Base-by-base conservation (phyloP, 1,284 basidiomycete species). In the Apiotrichum akiyoshidainum region DNA sequence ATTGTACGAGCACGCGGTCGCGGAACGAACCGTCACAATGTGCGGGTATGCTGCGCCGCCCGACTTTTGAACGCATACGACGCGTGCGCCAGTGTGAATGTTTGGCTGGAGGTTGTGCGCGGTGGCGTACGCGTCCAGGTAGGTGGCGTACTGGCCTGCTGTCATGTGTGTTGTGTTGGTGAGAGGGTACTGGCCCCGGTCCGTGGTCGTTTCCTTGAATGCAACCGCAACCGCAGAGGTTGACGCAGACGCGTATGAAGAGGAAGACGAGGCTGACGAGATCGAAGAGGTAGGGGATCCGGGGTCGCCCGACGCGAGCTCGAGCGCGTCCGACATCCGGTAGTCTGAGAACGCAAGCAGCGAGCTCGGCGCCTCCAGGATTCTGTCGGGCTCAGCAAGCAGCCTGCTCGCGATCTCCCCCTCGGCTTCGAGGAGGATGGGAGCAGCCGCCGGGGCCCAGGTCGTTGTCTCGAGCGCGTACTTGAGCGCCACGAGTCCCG, bases 341-440 rank as follows among this genome's bases (percentile, higher is more conserved):
- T 11, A 48, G 46, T 34, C 33, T 1, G 46, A 34, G 46, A 34
- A 46, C 2, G 16, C 31, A 5, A 19, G 19, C 34, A 13, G 47
- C 11, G 22, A 12, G 16, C 33, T 35, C 4, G 46, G 13, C 26
- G 31, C 33, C 2, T 14, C 16, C 11, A 26, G 11, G 11, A 31
- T 21, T 13, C 26, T 31, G 26, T 31, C 7, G 26, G 26, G 26
- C 7, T 31, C 26, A 3, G 26, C 26, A 3, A 31, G 3, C 26
- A 87, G 86, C 0, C 85, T 87, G 7, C 85, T 86, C 3, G 85
- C 86, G 50, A 87, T 81, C 61, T 82, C 80, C n/a, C 74, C 69
- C 69, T 86, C 84, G 61, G 83, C 81, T 68, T 87, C 86, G n/a
- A 86, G 74, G 17, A 85, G 68, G 40, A 85, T 63, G 2, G 84